Percentiles rank a stretch among this genome's conserved stretches.
phyloP scores from a whole-genome alignment of 139 green algal species.

The Chlorella vulgaris region DNA sequence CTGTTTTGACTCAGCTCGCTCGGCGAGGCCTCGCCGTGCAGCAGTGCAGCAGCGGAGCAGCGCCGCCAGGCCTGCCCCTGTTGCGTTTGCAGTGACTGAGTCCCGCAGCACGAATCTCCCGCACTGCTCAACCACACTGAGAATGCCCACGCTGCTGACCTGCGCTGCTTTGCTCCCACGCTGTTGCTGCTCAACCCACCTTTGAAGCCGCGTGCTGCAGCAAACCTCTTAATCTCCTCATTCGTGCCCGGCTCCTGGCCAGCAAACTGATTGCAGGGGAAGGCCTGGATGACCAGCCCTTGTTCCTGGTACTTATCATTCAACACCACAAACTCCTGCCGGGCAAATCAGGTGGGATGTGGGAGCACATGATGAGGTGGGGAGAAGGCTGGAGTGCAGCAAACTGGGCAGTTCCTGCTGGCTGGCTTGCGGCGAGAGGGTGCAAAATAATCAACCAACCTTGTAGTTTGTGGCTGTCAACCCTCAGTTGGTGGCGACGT shows the following conservation, averaged over 20 bases:
- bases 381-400: neutral
- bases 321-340: constrained; percentile 42
- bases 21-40: no score
- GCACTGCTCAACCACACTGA: no score
- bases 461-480: constrained; percentile 31
- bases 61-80: no score
- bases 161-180: no score
- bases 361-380: neutral
- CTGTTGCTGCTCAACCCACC: constrained; percentile 1
- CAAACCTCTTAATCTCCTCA: constrained; percentile 55
- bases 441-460: neutral
- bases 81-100: no score
- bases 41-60: no score
- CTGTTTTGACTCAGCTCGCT: no score
- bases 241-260: constrained; percentile 53
- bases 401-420: neutral
- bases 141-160: no score
- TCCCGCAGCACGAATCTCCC: no score
- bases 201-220: constrained; percentile 25
- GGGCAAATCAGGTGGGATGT: neutral
- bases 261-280: constrained; percentile 49
- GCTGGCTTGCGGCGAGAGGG: no score
- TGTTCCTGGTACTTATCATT: constrained; percentile 40
- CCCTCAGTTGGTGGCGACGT: constrained; percentile 52
- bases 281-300: constrained; percentile 38